Base-by-base conservation (phyloP, 371 early-diverging fungal species). In the Chytridium lagenaria region DNA sequence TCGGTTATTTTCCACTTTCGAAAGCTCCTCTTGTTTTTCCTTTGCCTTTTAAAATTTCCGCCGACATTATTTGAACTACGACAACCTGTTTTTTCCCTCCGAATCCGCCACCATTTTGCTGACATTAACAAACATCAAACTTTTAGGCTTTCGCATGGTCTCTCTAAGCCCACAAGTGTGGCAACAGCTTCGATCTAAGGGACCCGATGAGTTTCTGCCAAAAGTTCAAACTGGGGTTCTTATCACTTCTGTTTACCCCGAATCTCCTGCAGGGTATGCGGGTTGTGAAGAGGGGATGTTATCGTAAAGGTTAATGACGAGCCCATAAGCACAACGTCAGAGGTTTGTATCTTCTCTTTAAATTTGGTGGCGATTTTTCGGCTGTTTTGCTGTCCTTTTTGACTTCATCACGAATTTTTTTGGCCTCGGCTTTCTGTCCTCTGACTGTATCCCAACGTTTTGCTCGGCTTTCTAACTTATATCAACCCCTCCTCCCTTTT, bases 111-210 rank as follows among this genome's bases (percentile, higher is more conserved):
- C 31, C 28, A 61, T 15, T 39, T 40, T 36, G 10, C 23, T 12
- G 22, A 59, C 31, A 31, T 50, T 49, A 2, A 33, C 19, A 44
- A 7, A 44, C 44, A 7, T 44, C 44, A 44, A 12, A 44, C 44
- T 19, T 44, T 19, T 19, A 77, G 82, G 83, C 0, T 55, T 82
- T 39, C n/a, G 76, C 28, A 78, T 85, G 80, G 78, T 80, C 7
- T 73, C 81, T 2, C 69, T 85, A 30, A 79, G 80, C 38, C 73
- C 77, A 2, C 71, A 67, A n/a, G 78, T 83, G 1, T 78, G 78
- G 70, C 73, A 80, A 49, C 84, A 82, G 68, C 69, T 84, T 16
- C 23, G 66, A 22, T 28, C 55, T 5, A 31, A 71, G 51, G 74
- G 66, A 10, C 70, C 72, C 0, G 26, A 33, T 23, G 72, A 72